Percentiles rank a stretch among this genome's conserved stretches.
Conservation (phyloP, 2,329 filamentous ascomycete genomes). For the Coniosporium tulheliwenetii region DNA sequence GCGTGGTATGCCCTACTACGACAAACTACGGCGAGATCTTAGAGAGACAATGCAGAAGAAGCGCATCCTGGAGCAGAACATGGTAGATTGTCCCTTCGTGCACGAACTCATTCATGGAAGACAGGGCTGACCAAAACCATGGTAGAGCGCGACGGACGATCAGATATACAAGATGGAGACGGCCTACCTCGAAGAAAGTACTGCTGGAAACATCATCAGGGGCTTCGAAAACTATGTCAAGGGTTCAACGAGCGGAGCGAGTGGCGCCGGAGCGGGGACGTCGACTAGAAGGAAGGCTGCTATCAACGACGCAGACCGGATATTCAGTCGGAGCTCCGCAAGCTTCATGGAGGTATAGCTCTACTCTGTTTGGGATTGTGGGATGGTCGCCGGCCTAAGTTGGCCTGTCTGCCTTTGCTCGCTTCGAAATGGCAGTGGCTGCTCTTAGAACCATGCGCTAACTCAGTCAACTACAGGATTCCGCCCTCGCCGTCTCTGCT, state of each 20-base stretch:
- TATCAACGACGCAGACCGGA: slow-evolving; percentile 54
- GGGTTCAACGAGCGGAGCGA: slow-evolving; percentile 49
- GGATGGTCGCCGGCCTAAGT: no score
- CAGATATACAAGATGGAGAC: slow-evolving; percentile 71
- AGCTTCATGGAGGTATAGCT: slow-evolving; percentile 19
- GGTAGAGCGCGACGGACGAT: slow-evolving; percentile 52
- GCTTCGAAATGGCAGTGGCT: no score
- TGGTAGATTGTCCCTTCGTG: slow-evolving; percentile 25
- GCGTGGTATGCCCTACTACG: slow-evolving; percentile 47
- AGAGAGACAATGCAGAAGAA: slow-evolving; percentile 53
- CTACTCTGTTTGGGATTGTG: not conserved
- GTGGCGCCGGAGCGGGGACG: slow-evolving; percentile 29
- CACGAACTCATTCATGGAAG: not conserved
- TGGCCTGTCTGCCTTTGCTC: no score
- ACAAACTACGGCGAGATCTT: slow-evolving; percentile 52
- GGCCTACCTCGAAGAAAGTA: slow-evolving; percentile 80
- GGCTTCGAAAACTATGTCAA: slow-evolving; percentile 99
- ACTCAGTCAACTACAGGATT: slow-evolving; percentile 13
- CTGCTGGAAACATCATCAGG: slow-evolving; percentile 84
- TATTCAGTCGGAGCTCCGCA: slow-evolving; percentile 41
- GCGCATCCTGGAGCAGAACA: slow-evolving; percentile 43
- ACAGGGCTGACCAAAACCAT: not conserved
- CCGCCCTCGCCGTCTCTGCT: slow-evolving; percentile 20
- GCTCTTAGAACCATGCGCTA: no score
- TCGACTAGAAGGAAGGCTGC: slow-evolving; percentile 41